A percentile compares a stretch with the other conserved stretches of the same genome.
Evolutionary conservation across 768 basidiomycete species (phyloP).

Genomic region (Pulveroboletus sp.): DNA sequence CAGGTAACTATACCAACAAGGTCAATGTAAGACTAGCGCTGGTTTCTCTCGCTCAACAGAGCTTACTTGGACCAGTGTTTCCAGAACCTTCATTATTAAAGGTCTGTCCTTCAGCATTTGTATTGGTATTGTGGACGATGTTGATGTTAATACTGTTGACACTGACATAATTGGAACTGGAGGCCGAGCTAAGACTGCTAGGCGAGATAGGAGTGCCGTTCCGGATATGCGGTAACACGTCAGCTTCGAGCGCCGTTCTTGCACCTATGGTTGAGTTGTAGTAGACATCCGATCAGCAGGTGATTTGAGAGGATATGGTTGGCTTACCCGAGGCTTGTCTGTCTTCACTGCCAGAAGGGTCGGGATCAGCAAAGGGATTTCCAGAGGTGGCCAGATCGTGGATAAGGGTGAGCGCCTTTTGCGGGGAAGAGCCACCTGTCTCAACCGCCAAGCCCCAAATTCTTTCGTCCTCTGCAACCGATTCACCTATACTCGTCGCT

Average conservation of each 20-base stretch:
- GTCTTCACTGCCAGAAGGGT: neutral
- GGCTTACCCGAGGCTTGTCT: neutral
- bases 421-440: too few species aligned
- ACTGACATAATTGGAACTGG: neutral
- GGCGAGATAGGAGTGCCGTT: neutral
- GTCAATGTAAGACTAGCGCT: too few species aligned
- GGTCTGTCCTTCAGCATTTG: too few species aligned
- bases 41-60: too few species aligned
- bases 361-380: neutral
- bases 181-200: neutral
- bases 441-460: neutral
- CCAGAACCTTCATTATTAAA: too few species aligned
- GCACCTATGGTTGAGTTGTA: neutral
- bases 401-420: too few species aligned
- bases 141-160: neutral
- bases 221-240: neutral
- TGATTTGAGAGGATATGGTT: neutral
- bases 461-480: neutral
- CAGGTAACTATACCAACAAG: too few species aligned
- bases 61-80: too few species aligned
- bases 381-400: neutral
- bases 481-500: neutral
- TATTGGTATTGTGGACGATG: neutral
- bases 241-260: neutral
- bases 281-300: neutral